Evolutionary conservation across 129 eudicot species (phyloP), one percentile per base, ranked within the genome.

Genomic region (Glebionis coronaria): DNA sequence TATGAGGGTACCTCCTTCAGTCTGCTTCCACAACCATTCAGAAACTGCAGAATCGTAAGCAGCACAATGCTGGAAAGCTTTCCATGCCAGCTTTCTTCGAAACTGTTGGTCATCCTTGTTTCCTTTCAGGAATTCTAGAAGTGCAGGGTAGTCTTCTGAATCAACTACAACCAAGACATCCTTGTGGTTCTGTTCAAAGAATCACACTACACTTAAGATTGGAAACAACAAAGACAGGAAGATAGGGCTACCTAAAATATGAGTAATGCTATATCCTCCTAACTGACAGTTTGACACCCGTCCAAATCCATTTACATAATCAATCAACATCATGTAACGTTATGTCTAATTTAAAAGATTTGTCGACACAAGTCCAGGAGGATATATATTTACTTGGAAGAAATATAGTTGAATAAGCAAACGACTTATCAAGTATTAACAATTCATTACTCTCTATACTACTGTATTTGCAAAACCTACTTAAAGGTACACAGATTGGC

Each of bases 1-100:
- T 54, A 25, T 18, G 40, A 44, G 28, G 60, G 42, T 75, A 88
- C 99, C 97, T 86, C 79, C 87, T 9, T 28, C 84, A 15, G 88
- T 88, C 77, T 93, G 95, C 76, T 84, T 94, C 99, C 99, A 87
- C 65, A 94, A 53, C 97, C 99, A 94, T 75, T 94, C 95, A 73
- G 99, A 87, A 77, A 94, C 95, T 58, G 99, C 99, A 68, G 99
- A 84, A 78, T 94, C 99, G 78, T 94, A 94, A 49, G 97, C 78
- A 77, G 97, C 97, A 64, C 79, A 86, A 59, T 94, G 97, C 67
- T 84, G 87, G 73, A 94, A 94, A 76, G 99, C 97, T 80, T 94
- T 94, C 93, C 93, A 84, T 13, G 99, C 97, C 9, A 94, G 88
- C 78, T 68, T 84, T 68, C 83, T 94, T 63, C 93, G 82, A 45